Base-by-base conservation (phyloP, 2,329 filamentous ascomycete species). In the Clonostachys sp. region DNA sequence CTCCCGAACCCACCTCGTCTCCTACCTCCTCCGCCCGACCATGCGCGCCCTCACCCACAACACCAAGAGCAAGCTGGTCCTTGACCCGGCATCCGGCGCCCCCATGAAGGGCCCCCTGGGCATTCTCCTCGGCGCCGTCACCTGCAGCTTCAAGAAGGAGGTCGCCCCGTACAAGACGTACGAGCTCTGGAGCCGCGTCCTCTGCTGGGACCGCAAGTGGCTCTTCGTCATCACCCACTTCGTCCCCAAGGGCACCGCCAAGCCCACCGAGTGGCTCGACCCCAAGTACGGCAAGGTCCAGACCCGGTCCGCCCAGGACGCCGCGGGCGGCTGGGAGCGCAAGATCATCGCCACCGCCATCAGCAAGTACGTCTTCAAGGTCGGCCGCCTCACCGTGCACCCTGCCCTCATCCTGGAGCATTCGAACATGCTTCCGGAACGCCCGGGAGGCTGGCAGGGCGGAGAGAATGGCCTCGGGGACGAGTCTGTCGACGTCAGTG, bases 181-280 rank as follows among this genome's bases (percentile, higher is more conserved):
- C 64, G 86, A 91, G 71, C 81, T 91, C 66, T 88, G 86, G 78
- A 83, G 75, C 34, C 77, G 84, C 40, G 62, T 92, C 13, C 72
- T 91, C 17, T 70, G 73, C 51, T 92, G 88, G 88, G 88, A 92
- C 66, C 76, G 83, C 56, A 92, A 92, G 68, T 92, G 88, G 88
- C 59, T 91, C 50, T 91, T 89, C 63, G 75, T 91, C 38, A 71
- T 89, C 34, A 88, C 83, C 18, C 86, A 88, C 61, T 91, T 88
- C 55, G 77, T 91, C 7, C 79, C 80, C 63, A 75, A 74, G 58
- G 82, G 80, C 45, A 71, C 75, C 38, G 81, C 80, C 9, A 68
- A 65, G 54, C 82, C 83, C 1, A 71, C 71, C 2, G 65, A 66
- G 12, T 84, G 75, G 74, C 71, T 79, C 46, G 72, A 76, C 48